Percentiles rank a stretch among this genome's conserved stretches.
Conservation (phyloP, 1,284 basidiomycete species). For the Stygiomarasmius scandens region DNA sequence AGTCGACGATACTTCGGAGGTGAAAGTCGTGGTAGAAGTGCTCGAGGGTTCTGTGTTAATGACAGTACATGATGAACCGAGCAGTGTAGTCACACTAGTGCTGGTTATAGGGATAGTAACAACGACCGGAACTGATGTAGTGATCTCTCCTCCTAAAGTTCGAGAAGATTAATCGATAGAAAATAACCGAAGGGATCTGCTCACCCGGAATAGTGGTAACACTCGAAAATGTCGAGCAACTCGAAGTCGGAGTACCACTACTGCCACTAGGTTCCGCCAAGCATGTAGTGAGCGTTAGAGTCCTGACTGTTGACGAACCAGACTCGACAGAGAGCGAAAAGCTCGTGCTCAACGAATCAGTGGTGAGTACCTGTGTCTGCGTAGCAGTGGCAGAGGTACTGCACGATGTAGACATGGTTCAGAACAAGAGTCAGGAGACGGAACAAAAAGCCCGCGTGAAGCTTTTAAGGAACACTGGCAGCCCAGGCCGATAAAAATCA, state of each 20-base stretch:
- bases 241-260: too few relatives aligned
- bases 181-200: background rate
- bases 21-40: background rate
- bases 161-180: too few relatives aligned
- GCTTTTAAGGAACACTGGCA: background rate
- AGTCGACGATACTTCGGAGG: background rate
- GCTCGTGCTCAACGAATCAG: background rate
- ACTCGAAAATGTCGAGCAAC: background rate
- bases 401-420: background rate
- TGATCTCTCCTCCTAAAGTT: background rate
- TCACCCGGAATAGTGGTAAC: background rate
- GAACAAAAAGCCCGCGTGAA: background rate
- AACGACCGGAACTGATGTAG: conserved; percentile 1
- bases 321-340: background rate
- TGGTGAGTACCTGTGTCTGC: background rate
- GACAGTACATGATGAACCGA: background rate
- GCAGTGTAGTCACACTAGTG: background rate
- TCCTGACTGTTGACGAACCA: background rate
- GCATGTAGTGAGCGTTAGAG: background rate
- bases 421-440: background rate
- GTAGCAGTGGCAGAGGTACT: background rate
- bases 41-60: background rate
- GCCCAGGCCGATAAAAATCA: too few relatives aligned
- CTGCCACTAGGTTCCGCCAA: background rate
- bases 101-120: background rate